Base-by-base conservation (phyloP, 208 protist genomes). In the Trypanosoma rangeli region DNA sequence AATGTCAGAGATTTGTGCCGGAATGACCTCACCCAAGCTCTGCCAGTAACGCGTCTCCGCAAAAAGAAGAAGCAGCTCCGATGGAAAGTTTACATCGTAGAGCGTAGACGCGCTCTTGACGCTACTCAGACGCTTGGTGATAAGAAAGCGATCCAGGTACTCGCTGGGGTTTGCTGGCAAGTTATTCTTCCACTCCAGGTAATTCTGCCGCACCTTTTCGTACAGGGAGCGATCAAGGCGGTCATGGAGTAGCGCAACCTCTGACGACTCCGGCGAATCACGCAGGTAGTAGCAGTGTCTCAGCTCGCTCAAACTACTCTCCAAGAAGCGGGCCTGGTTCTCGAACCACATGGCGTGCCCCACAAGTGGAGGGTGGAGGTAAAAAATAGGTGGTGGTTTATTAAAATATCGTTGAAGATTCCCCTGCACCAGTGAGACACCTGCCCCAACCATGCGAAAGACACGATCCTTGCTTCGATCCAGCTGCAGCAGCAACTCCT, bases 1-100 rank as follows among this genome's bases (percentile, higher is more conserved):
- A 56, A 99, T 94, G 58, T 99, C 96, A 31, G 75, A 46, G 24
- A 97, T 85, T 44, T 87, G 74, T 5, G 84, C 57, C 37, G 96
- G 95, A 22, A 99, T 82, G 13, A 85, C 62, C 77, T 97, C 93
- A 42, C 92, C 87, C 31, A 99, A 82, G 39, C 83, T 68, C 71
- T 73, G 61, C 97, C 97, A 99, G 80, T 92, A 96, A n/a, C 89
- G 84, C 46, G 95, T 91, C 87, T 99, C 97, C 24, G 94, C 86
- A 72, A 98, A 98, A 24, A 99, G 81, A 48, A 95, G 66, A 44
- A 98, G 77, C 42, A 99, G 86, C 66, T 86, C 82, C 60, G 78
- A 86, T 49, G 97, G 83, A 80, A 99, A 99, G 87, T 98, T 98
- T 35, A 93, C 83, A 65, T 96, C 85, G 64, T 97, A 94, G 13